Base-by-base conservation (phyloP, 2,329 filamentous ascomycete species). In the Gliomastix tumulicola region DNA sequence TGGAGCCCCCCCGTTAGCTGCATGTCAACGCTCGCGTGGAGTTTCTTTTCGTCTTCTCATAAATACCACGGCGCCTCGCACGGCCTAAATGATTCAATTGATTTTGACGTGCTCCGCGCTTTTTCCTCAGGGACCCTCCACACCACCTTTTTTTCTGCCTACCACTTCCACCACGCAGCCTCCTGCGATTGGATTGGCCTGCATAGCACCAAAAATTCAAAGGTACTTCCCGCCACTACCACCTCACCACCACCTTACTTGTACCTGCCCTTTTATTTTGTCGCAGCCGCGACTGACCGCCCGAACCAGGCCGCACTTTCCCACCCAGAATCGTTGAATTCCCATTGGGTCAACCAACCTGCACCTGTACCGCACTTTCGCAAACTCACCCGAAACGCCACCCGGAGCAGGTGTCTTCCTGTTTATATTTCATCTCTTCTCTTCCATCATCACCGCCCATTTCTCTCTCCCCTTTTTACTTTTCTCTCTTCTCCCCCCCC, bases 51-150 rank as follows among this genome's bases (percentile, higher is more conserved):
- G 50, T 59, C 59, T n/a, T 53, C 60, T 64, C 60, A 65, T 65
- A 65, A 65, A 64, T 65, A 64, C 56, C 57, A 62, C 55, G 49
- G 59, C 60, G 60, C 61, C 60, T 61, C 61, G 62, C 51, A 57
- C 58, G 59, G 53, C 57, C 46, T 51, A 58, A 60, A 61, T 52
- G 33, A 32, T 54, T 55, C 48, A 63, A 37, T 27, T 20, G 30
- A 37, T 40, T 33, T 58, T 61, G 61, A 64, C 60, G 59, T 65
- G 60, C 60, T 28, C 63, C 61, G 61, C 62, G 60, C 59, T 64
- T 64, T 63, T 56, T 36, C 57, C 53, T 61, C 57, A 51, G 55
- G 60, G 59, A 57, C 54, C 53, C 54, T 56, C 54, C 48, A 44
- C 39, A 42, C 45, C 38, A 49, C 44, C 45, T 48, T 45, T 28